Evolutionary conservation across 805 yeast genomes (phyloP).

Genomic region (Saccharomycopsis sp.): DNA sequence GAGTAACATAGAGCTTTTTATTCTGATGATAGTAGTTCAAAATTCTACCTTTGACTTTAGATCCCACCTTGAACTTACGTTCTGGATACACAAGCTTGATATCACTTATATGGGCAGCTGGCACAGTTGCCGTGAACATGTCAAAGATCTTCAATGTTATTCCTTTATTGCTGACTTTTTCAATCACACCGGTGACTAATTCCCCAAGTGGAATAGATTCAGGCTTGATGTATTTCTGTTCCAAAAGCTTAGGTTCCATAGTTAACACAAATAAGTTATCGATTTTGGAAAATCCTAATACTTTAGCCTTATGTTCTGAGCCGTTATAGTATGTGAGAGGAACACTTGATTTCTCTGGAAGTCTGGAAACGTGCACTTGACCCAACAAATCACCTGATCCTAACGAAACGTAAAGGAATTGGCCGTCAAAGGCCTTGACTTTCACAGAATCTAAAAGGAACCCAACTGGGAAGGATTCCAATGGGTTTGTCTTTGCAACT

Average conservation of each 20-base stretch:
- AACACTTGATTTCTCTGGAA: constrained; percentile 34
- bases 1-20: constrained; percentile 53
- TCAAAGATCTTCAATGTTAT: constrained; percentile 59
- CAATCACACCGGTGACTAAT: constrained; percentile 49
- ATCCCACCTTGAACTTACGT: constrained; percentile 81
- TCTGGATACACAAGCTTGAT: constrained; percentile 82
- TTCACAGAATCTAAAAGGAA: constrained; percentile 52
- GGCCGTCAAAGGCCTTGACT: constrained; percentile 52
- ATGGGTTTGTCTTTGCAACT: constrained; percentile 29
- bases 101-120: constrained; percentile 74
- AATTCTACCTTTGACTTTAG: constrained; percentile 71
- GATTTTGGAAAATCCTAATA: constrained; percentile 57
- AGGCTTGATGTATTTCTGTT: constrained; percentile 57
- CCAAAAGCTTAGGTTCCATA: constrained; percentile 56
- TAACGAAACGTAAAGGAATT: constrained; percentile 50
- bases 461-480: constrained; percentile 77
- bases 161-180: constrained; percentile 54
- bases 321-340: constrained; percentile 50
- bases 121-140: constrained; percentile 68
- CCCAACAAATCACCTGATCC: constrained; percentile 51
- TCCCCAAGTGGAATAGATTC: constrained; percentile 77
- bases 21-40: constrained; percentile 40
- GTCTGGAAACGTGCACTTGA: constrained; percentile 70
- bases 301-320: constrained; percentile 67
- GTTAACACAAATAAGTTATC: constrained; percentile 68